Evolutionary conservation across 2,329 filamentous ascomycete species (phyloP).

Genomic region (Passalora sequoiae): DNA sequence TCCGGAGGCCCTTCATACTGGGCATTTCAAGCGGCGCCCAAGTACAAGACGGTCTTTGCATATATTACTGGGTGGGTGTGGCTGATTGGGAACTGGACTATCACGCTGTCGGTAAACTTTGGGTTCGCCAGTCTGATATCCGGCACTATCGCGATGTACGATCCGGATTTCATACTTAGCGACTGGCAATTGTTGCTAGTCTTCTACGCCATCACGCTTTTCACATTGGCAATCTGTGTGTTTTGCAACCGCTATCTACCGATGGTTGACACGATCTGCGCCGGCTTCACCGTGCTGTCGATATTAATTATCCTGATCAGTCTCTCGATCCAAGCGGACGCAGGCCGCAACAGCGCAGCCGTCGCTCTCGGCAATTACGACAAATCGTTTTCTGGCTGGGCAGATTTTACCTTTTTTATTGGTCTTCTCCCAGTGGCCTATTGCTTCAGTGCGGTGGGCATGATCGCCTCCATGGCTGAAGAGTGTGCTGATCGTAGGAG

Average conservation of each 20-base stretch:
- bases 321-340: conserved; percentile 51
- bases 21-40: conserved; percentile 61
- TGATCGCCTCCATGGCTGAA: conserved; percentile 60
- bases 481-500: too few relatives aligned
- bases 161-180: conserved; percentile 49
- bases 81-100: conserved; percentile 73
- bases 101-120: conserved; percentile 72
- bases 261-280: conserved; percentile 54
- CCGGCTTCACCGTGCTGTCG: conserved; percentile 49
- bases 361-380: conserved; percentile 55
- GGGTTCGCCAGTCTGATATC: conserved; percentile 53
- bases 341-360: conserved; percentile 48
- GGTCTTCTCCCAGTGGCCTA: conserved; percentile 49
- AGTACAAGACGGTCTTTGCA: conserved; percentile 46
- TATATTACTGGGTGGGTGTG: conserved; percentile 72
- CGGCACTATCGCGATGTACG: conserved; percentile 49
- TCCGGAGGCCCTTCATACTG: conserved; percentile 73
- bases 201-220: conserved; percentile 63
- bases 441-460: conserved; percentile 48
- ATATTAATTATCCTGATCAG: conserved; percentile 56
- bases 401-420: conserved; percentile 58
- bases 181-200: conserved; percentile 66
- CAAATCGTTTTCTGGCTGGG: conserved; percentile 53
- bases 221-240: conserved; percentile 61
- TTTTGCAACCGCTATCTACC: conserved; percentile 65